Evolutionary conservation across 2,329 filamentous ascomycete genomes (phyloP).

Genomic region (Alternaria viburni): DNA sequence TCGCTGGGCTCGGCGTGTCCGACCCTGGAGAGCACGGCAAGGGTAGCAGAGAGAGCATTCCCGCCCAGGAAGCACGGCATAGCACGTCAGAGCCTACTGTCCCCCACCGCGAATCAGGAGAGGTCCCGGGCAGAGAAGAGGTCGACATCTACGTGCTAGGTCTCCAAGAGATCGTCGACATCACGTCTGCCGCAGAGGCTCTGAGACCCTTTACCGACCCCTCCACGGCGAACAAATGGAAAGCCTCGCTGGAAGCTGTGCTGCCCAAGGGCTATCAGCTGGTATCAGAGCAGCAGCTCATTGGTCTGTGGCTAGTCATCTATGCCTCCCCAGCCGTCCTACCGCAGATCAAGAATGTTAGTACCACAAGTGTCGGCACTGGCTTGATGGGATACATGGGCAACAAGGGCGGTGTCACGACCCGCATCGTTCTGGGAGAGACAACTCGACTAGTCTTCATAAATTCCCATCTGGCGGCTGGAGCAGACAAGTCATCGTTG

Average conservation of each 20-base stretch:
- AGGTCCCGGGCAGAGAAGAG: constrained; percentile 66
- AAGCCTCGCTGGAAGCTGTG: constrained; percentile 72
- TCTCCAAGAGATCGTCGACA: constrained; percentile 89
- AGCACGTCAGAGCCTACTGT: constrained; percentile 52
- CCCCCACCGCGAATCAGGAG: constrained; percentile 53
- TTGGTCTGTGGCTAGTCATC: constrained; percentile 82
- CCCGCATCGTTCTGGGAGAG: constrained; percentile 84
- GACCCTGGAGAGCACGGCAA: constrained; percentile 36
- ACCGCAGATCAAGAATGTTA: constrained; percentile 78
- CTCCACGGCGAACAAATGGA: constrained; percentile 77
- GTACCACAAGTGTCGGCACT: constrained; percentile 83
- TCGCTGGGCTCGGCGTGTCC: constrained; percentile 60
- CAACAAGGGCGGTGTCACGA: constrained; percentile 90
- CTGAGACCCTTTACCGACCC: constrained; percentile 78
- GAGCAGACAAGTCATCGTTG: constrained; percentile 75
- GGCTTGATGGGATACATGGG: constrained; percentile 92
- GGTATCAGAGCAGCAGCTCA: constrained; percentile 81
- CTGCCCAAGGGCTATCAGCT: constrained; percentile 79
- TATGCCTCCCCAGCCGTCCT: constrained; percentile 82
- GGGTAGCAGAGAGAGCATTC: constrained; percentile 53
- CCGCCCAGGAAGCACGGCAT: constrained; percentile 56
- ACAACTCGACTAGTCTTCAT: constrained; percentile 88
- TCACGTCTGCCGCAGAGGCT: constrained; percentile 80
- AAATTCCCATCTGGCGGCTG: constrained; percentile 90
- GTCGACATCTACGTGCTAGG: constrained; percentile 89